Percentiles rank a stretch among this genome's conserved stretches.
Conservation (phyloP, 202 grass and related monocot species). For the Carex arenaria region DNA sequence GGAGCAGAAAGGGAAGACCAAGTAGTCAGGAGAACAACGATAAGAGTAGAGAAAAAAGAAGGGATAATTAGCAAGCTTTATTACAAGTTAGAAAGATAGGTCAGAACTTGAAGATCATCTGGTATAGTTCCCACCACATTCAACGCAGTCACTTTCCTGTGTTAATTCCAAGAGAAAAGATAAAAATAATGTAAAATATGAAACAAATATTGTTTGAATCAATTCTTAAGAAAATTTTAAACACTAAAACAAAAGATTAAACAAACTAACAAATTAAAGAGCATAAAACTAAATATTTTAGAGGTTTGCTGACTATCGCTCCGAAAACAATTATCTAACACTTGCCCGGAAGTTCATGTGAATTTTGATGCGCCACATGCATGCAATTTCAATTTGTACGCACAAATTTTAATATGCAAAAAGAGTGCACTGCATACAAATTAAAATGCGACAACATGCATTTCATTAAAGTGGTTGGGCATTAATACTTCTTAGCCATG, state of each 20-base stretch:
- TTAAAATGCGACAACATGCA: no score
- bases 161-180: neutral
- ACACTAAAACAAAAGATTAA: neutral
- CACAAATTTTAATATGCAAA: no score
- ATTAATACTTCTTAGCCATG: no score
- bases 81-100: slow-evolving; percentile 47
- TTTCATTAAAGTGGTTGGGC: no score
- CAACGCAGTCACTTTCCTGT: slow-evolving; percentile 45
- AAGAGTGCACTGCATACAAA: no score
- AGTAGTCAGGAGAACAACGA: neutral
- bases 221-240: neutral
- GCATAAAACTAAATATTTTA: no score
- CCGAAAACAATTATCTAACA: no score
- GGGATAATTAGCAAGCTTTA: neutral
- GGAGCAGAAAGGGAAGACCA: neutral
- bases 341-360: no score
- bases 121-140: slow-evolving; percentile 51
- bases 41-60: neutral
- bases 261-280: no score
- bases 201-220: neutral
- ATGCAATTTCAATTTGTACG: no score
- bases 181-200: neutral
- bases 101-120: slow-evolving; percentile 51
- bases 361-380: no score
- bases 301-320: no score